Evolutionary conservation across 371 early-diverging fungal species (phyloP), one percentile per base, ranked within the genome.

Genomic region (Dentiscutata heterogama): DNA sequence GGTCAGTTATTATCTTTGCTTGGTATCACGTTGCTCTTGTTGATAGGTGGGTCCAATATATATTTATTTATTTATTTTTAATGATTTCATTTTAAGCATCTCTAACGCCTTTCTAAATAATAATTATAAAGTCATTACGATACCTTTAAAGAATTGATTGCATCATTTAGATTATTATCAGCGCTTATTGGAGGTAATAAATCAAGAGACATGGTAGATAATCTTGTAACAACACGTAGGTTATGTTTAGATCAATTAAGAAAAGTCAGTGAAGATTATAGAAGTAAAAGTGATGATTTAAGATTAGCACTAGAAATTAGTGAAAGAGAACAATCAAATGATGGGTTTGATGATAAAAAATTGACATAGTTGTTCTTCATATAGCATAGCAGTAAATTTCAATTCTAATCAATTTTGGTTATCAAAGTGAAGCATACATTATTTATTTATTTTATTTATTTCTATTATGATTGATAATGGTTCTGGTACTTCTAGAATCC

Each of bases 11-110:
- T 35, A 79, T 79, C 13, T 79, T 79, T 35, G 80, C 80, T 27
- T 79, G 80, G 80, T 79, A 79, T 68, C 80, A 79, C 54, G 54
- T 68, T 42, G 56, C 70, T 39, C 50, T 79, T 25, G 80, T 79
- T 51, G 80, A 79, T 56, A 79, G 80, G 80, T 68, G 42, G 67
- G 80, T 53, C 0, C 6, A 54, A 11, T 16, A 25, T 60, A 39
- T 25, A 22, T 8, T 22, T 18, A 1, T 56, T 27, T 3, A 60
- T 22, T 31, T 25, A 29, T 76, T 61, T 6, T 18, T 42, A 22
- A 13, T 42, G 8, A 53, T 53, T 25, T 16, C 16, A 11, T 25
- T 56, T 56, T 35, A 31, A 14, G 14, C 13, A 16, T 39, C 7
- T 22, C 22, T 64, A n/a, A 78, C 25, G 16, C 20, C 6, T 72